Percentiles rank a stretch among this genome's conserved stretches.
These are phyloP conservation scores for Rhodamnia argentea DNA, from an alignment of 345 rosid species.

Conservation along the genomic window DNA sequence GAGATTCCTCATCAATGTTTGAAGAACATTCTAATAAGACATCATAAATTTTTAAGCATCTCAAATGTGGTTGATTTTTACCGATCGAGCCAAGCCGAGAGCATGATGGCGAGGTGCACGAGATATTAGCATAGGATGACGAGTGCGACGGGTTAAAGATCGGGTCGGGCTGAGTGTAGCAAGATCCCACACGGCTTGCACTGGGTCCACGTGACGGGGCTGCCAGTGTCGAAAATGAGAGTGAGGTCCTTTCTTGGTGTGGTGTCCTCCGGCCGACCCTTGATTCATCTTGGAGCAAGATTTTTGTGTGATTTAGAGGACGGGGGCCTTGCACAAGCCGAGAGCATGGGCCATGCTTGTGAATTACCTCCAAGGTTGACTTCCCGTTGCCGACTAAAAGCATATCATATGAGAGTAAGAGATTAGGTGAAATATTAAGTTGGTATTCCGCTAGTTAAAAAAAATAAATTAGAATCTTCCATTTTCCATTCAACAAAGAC, in stretches of 20 bases:
- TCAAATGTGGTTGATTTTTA: not conserved
- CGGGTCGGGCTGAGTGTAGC: constrained; percentile 8
- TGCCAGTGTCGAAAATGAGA: constrained; percentile 15
- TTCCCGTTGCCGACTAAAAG: not conserved
- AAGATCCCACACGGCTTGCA: constrained; percentile 7
- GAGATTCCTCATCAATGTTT: not conserved
- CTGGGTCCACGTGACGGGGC: constrained; percentile 23
- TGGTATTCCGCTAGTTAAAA: not conserved
- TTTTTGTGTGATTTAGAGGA: not conserved
- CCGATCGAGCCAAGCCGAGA: not conserved
- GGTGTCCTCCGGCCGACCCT: not conserved
- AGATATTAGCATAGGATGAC: constrained; percentile 1
- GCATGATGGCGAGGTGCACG: not conserved
- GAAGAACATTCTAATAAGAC: not conserved
- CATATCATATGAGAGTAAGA: not conserved
- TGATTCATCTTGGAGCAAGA: not conserved
- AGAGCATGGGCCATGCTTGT: not conserved
- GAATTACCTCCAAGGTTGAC: not conserved
- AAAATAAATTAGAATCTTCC: not conserved
- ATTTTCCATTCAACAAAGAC: not conserved
- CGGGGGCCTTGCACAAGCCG: not conserved
- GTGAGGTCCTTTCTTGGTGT: constrained; percentile 4
- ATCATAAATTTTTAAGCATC: not conserved
- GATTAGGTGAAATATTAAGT: not conserved
- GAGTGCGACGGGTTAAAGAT: constrained; percentile 12